Base-by-base conservation (phyloP, 306 rosid genomes). In the Inga laurina region DNA sequence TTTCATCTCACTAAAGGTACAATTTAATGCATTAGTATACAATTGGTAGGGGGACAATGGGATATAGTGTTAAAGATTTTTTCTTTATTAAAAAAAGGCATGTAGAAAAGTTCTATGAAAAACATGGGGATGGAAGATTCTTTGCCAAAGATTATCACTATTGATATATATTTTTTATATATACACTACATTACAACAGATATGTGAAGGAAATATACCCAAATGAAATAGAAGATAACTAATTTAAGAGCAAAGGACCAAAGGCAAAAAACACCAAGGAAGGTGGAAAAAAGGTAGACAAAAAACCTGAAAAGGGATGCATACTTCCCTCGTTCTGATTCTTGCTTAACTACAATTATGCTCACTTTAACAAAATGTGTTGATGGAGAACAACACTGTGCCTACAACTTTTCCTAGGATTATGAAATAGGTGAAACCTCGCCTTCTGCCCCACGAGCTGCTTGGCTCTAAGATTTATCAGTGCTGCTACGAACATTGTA, bases 401-500 rank as follows among this genome's bases (percentile, higher is more conserved):
- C 48, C 85, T 82, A 54, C 75, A n/a, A 44, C 76, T 81, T 84
- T 49, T 51, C 87, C 93, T 91, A 91, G 21, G 89, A 62, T 81
- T 89, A 88, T 73, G 92, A 86, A 76, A 82, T 81, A 73, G 93
- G 91, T 65, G 93, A 90, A 84, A 83, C 71, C 7, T 83, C 89
- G 62, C 88, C 92, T 34, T 88, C 94, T 3, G 91, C 74, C 71
- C 89, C 88, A 51, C 84, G 87, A 6, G 86, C 61, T 2, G 90
- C 87, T 86, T 88, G 91, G 86, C 85, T 78, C 13, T 97, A 84
- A 78, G 97, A 88, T 74, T 87, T 94, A 84, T 94, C 98, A 0
- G 88, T 45, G 49, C 86, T 90, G 11, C 93, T 90, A 7, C 93
- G 94, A 75, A 97, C 97, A 10, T 94, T 94, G 86, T 94, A 97